Conservation (phyloP, 2,329 filamentous ascomycete genomes). For the Nannizziopsis barbatae region DNA sequence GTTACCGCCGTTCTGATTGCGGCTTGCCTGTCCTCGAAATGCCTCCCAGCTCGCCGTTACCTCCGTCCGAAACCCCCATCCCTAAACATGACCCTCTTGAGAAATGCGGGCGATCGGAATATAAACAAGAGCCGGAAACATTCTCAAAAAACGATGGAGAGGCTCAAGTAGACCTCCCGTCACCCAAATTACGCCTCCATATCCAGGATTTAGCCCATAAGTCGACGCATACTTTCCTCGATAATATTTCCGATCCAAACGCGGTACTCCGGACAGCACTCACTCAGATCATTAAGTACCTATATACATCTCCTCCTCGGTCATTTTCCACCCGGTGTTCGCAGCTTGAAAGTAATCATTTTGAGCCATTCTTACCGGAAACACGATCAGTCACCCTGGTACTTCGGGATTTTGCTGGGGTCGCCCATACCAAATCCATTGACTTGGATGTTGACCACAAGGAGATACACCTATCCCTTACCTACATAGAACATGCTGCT, state of each 20-base stretch:
- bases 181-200: constrained; percentile 29
- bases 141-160: too few species aligned
- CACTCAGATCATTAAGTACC: constrained; percentile 54
- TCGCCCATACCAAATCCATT: constrained; percentile 76
- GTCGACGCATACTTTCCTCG: constrained; percentile 57
- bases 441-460: constrained; percentile 79
- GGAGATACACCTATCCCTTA: constrained; percentile 76
- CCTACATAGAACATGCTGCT: constrained; percentile 49
- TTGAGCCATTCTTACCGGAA: constrained; percentile 39
- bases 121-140: too few species aligned
- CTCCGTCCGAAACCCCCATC: too few species aligned
- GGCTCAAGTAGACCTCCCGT: constrained; percentile 15
- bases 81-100: too few species aligned
- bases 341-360: constrained; percentile 16
- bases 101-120: too few species aligned
- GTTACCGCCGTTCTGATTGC: too few species aligned
- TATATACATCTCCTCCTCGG: constrained; percentile 47
- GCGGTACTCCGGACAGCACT: constrained; percentile 52
- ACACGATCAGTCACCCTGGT: constrained; percentile 79
- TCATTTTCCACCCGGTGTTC: constrained; percentile 16
- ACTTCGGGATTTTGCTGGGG: constrained; percentile 65
- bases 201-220: constrained; percentile 28
- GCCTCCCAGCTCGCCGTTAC: too few species aligned
- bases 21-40: too few species aligned
- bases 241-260: constrained; percentile 49